A percentile compares a stretch with the other conserved stretches of the same genome.
phyloP scores from a whole-genome alignment of 1,284 basidiomycete genomes.

The Papiliotrema laurentii region DNA sequence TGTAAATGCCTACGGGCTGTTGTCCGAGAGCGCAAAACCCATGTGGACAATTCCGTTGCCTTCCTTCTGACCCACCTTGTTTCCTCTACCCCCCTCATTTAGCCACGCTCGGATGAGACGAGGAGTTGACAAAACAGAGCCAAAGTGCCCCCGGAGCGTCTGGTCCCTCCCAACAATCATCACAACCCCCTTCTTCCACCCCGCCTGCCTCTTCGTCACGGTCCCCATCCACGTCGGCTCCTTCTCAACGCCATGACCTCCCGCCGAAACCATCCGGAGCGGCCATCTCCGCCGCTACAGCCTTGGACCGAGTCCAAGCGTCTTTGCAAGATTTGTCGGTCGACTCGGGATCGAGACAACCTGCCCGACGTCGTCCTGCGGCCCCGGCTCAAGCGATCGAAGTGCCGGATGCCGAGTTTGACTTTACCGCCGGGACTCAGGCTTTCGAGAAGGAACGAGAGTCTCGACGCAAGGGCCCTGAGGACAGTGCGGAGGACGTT shows the following conservation, averaged over 20 bases:
- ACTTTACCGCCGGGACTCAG: constrained; percentile 37
- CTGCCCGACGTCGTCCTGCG: constrained; percentile 7
- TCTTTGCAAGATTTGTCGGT: constrained; percentile 33
- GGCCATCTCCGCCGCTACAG: constrained; percentile 29
- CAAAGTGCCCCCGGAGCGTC: too few species aligned
- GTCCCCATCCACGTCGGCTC: constrained; percentile 5
- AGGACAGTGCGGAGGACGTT: constrained; percentile 4
- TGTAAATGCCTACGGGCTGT: constrained; percentile 39
- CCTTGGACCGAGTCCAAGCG: constrained; percentile 39
- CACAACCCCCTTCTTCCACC: constrained; percentile 1
- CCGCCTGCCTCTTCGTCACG: constrained; percentile 6
- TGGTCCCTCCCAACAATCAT: too few species aligned
- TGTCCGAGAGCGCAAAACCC: constrained; percentile 49
- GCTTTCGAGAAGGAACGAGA: constrained; percentile 35
- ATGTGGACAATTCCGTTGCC: constrained; percentile 49
- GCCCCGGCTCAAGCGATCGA: constrained; percentile 23
- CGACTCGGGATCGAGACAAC: constrained; percentile 6
- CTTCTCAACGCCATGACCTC: constrained; percentile 16
- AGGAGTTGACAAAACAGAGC: constrained; percentile 6
- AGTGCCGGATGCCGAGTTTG: constrained; percentile 43
- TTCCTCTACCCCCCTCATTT: background rate
- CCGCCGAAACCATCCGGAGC: constrained; percentile 26
- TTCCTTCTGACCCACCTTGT: constrained; percentile 43
- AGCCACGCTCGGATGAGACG: background rate
- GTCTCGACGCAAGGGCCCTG: constrained; percentile 9